Percentiles rank a stretch among this genome's conserved stretches.
Evolutionary conservation across 176 grass and related monocot genomes (phyloP).

Genomic region (Carex kokanica): DNA sequence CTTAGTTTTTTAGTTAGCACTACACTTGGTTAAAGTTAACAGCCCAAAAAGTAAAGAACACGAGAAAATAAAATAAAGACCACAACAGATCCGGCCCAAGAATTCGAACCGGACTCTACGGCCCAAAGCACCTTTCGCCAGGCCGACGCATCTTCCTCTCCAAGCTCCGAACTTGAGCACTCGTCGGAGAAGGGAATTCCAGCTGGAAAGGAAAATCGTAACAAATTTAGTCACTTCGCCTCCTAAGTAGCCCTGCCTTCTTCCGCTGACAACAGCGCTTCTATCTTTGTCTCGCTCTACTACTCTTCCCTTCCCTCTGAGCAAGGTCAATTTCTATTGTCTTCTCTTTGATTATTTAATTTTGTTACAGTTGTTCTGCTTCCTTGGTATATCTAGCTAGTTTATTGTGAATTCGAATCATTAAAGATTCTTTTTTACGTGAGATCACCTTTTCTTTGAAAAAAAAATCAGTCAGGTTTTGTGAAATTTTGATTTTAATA

Average conservation of each 20-base stretch:
- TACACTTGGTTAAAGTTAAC: too few species aligned
- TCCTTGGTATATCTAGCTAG: background rate
- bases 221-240: background rate
- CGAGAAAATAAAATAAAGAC: too few species aligned
- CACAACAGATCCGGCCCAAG: background rate
- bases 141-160: too few species aligned
- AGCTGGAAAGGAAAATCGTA: background rate
- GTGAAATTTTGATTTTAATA: background rate
- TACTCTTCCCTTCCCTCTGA: background rate
- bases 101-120: too few species aligned
- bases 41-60: too few species aligned
- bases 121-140: too few species aligned
- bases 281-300: background rate
- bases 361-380: background rate
- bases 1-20: too few species aligned
- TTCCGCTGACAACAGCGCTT: too few species aligned
- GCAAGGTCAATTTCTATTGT: background rate
- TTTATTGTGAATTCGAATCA: background rate
- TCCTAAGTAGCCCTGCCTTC: background rate
- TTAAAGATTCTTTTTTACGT: background rate
- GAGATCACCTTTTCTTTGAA: background rate
- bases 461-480: too few species aligned
- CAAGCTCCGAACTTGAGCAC: background rate
- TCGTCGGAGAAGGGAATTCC: background rate
- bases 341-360: background rate